Evolutionary conservation across 805 yeast genomes (phyloP), one percentile per base, ranked within the genome.

Genomic region (Scheffersomyces stipitis): DNA sequence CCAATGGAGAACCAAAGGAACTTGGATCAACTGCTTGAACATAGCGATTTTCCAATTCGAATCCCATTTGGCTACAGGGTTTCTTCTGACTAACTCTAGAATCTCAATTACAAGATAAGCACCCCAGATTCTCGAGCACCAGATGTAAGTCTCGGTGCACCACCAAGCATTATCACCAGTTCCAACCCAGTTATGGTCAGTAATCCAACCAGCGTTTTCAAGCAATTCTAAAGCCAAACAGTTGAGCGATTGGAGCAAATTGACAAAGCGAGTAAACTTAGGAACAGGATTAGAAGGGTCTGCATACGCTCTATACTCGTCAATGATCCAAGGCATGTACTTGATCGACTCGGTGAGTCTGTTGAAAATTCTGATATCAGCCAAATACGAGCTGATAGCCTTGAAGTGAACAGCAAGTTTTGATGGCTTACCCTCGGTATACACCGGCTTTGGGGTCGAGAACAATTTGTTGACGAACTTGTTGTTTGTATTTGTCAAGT

Each of bases 51-150:
- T 52, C 73, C 73, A 69, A 34, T 47, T 37, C 34, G 42, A 48
- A 41, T 66, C 50, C 64, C 73, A 54, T 40, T 65, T 59, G 12
- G 58, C 49, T 6, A 49, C 34, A 1, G 75, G 73, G n/a, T 63
- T 60, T 44, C 70, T 54, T 49, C 75, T 58, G 36, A 69, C 39
- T 24, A 65, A 54, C 46, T 68, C 73, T 7, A 66, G 28, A n/a
- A 69, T 54, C 40, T 69, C 75, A 33, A 67, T 48, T 10, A 58
- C 41, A 12, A 69, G 41, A 41, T 69, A 69, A 2, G 57, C 61
- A 2, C 73, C 75, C 75, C 75, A 69, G 15, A 69, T 64, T 32
- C 73, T 52, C 17, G 66, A 65, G 44, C 71, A 60, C 73, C 73
- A 69, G 23, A 69, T 56, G 44, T 69, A 69, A 3, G 73, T 61